Conservation (phyloP, 306 rosid genomes). For the Vigna mungo region DNA sequence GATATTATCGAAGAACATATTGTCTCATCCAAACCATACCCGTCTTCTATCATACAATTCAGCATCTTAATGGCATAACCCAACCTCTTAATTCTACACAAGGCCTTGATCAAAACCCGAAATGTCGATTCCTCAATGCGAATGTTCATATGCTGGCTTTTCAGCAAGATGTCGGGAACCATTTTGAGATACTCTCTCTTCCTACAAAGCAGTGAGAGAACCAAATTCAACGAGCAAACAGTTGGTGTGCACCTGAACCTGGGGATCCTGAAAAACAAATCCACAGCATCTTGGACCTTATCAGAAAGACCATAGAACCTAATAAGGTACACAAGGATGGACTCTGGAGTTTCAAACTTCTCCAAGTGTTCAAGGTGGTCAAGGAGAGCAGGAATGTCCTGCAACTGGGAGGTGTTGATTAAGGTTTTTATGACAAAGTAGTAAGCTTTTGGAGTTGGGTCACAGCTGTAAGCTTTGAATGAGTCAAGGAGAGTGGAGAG, state of each 20-base stretch:
- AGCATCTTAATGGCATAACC: conserved; percentile 70
- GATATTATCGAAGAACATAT: conserved; percentile 71
- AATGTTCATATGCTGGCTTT: conserved; percentile 65
- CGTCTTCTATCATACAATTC: conserved; percentile 64
- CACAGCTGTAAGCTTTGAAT: conserved; percentile 58
- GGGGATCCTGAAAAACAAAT: conserved; percentile 66
- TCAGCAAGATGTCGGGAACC: conserved; percentile 71
- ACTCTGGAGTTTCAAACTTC: conserved; percentile 67
- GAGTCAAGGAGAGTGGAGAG: conserved; percentile 68
- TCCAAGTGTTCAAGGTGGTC: conserved; percentile 61
- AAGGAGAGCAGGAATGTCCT: conserved; percentile 57
- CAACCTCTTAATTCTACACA: conserved; percentile 65
- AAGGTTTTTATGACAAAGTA: conserved; percentile 66
- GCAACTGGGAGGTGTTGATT: conserved; percentile 49
- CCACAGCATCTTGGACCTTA: conserved; percentile 62
- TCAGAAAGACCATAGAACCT: conserved; percentile 48
- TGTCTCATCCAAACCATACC: conserved; percentile 60
- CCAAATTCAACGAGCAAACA: conserved; percentile 62
- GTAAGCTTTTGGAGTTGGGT: conserved; percentile 81
- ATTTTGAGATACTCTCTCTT: conserved; percentile 55
- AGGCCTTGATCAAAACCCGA: conserved; percentile 58
- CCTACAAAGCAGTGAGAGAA: conserved; percentile 68
- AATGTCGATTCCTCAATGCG: conserved; percentile 76
- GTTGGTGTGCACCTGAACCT: conserved; percentile 81
- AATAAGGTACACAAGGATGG: conserved; percentile 57